Base-by-base conservation (phyloP, 2,329 filamentous ascomycete species). In the Pseudopyricularia javanii region DNA sequence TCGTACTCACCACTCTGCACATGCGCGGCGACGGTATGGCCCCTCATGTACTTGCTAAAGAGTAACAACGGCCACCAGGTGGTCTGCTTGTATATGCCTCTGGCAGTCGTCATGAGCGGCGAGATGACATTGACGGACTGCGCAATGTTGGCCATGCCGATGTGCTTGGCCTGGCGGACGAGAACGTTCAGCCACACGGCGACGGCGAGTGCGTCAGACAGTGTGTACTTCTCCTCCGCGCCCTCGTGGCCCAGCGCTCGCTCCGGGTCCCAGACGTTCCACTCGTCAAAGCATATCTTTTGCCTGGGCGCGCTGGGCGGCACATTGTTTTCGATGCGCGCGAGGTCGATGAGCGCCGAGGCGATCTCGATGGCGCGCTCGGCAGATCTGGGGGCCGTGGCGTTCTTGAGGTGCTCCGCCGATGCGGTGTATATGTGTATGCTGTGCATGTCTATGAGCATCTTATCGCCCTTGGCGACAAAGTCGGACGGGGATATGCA, bases 221-320 rank as follows among this genome's bases (percentile, higher is more conserved):
- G 75, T 0, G 82, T 88, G 69, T 90, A 88, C 60, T 67, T 70
- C 63, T 90, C 85, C 66, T 90, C 86, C 6, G 83, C 86, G 15
- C 86, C 86, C 55, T 77, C 65, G 59, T 85, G 80, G 15, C 86
- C 86, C 0, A 83, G 83, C 0, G 86, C 85, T 8, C 85, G 78
- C 52, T 75, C 72, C 0, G 85, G 83, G 59, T 88, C 85, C 86
- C 86, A 91, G 8, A 90, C 85, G 64, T 90, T 91, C 86, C 86
- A 90, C 66, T 90, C 86, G 63, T 91, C 86, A 63, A 90, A 90
- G 72, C 86, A 90, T 63, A 91, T 88, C 51, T 76, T 84, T 48
- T 80, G 83, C 3, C 76, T 71, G 4, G 78, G 76, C n/a, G 83
- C 77, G 0, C 72, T 70, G 0, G 74, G 68, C 0, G 83, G 75